Base-by-base conservation (phyloP, 495 filamentous ascomycete genomes). In the Aspergillus mulundensis region DNA sequence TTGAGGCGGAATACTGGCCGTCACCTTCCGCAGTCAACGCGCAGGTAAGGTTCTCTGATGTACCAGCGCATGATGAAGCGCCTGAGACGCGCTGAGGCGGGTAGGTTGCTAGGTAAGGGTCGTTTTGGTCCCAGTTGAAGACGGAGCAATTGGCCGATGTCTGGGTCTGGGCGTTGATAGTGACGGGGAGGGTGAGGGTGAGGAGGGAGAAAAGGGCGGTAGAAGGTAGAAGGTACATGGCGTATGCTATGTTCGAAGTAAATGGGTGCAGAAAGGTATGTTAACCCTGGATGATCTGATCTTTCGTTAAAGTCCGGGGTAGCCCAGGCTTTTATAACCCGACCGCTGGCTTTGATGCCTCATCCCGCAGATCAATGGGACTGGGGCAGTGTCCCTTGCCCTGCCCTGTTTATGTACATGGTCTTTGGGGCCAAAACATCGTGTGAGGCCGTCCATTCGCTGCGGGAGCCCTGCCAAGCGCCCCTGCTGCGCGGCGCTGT, bases 71-170 rank as follows among this genome's bases (percentile, higher is more conserved):
- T 24, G 54, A 41, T 15, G 14, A 10, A 36, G 32, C 54, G 14
- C 20, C 54, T 44, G 32, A 41, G 36, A 56, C 45, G 45, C 54
- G 54, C 19, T 54, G 51, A 0, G 45, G 44, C 4, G 44, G 28
- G 30, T 49, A 28, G 20, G 34, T 41, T 11, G 16, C 20, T 2
- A 56, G 12, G 45, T 40, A 49, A 12, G 54, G 19, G 19, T 20
- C 7, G 23, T 50, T 48, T 21, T 49, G 14, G 45, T 56, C 44
- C 54, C 54, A 56, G 45, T 49, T 56, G 45, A 56, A 56, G 34
- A 50, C 20, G 54, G 44, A 49, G 34, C 54, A 56, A 43, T 56
- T 56, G 18, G 40, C 30, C 16, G 4, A 6, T 1, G 46, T 32
- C 18, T 21, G 32, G n/a, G 47, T 11, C 23, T 21, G 32, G 38